Conservation (phyloP, 768 basidiomycete genomes). For the Exsudoporus frostii region DNA sequence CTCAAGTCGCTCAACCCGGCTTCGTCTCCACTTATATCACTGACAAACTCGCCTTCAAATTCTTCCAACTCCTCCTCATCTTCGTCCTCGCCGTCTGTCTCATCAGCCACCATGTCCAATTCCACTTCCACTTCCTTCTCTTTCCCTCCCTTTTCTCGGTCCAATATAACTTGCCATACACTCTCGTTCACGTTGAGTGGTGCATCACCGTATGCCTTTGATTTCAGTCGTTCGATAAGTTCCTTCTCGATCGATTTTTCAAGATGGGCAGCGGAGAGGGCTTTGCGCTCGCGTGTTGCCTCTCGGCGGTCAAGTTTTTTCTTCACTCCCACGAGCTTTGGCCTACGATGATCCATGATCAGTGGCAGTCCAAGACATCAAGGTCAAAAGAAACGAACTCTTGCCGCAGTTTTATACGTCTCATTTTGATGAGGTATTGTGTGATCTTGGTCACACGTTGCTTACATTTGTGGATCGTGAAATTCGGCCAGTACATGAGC, state of each 20-base stretch:
- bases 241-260: slow-evolving; percentile 96
- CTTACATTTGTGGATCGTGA: slow-evolving; percentile 98
- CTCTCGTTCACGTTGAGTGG: slow-evolving; percentile 97
- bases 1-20: slow-evolving; percentile 41
- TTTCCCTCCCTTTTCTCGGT: slow-evolving; percentile 61
- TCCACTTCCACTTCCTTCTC: slow-evolving; percentile 44
- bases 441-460: slow-evolving; percentile 98
- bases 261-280: slow-evolving; percentile 90
- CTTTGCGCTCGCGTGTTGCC: slow-evolving; percentile 90
- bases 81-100: slow-evolving; percentile 51
- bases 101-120: slow-evolving; percentile 49
- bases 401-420: slow-evolving; percentile 79
- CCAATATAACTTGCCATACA: slow-evolving; percentile 91
- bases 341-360: slow-evolving; percentile 43
- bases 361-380: background rate
- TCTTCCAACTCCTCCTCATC: slow-evolving; percentile 47
- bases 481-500: slow-evolving; percentile 97
- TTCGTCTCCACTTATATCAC: slow-evolving; percentile 53
- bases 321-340: slow-evolving; percentile 92
- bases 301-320: slow-evolving; percentile 96
- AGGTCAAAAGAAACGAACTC: slow-evolving; percentile 51
- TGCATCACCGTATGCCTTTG: slow-evolving; percentile 95
- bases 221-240: slow-evolving; percentile 90
- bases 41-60: slow-evolving; percentile 55
- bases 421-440: slow-evolving; percentile 98